Evolutionary conservation across 2,329 filamentous ascomycete genomes (phyloP), one percentile per base, ranked within the genome.

Genomic region (Uncinocarpus reesii): DNA sequence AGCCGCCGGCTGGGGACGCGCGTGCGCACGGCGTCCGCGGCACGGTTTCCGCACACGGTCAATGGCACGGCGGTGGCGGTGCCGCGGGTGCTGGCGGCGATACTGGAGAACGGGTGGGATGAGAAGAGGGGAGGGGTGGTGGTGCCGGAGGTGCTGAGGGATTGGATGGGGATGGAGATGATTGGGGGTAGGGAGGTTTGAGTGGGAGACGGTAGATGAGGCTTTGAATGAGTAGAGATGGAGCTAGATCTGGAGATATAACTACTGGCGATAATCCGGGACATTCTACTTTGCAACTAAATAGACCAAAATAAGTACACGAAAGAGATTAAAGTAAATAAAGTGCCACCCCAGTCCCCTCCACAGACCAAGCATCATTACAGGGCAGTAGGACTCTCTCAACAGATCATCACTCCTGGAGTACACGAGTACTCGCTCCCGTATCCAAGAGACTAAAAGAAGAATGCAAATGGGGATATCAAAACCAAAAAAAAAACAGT

Each of bases 51-150:
- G 11, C 87, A 86, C 70, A 98, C 92, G 0, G 75, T 94, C 31
- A 98, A 98, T 63, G 93, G 90, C 0, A 98, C 92, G 1, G 92
- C 90, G 0, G 72, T 96, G 58, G 92, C 92, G 0, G 83, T 96
- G 31, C 92, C 92, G 2, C 76, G 92, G 45, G 84, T 98, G 10
- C 63, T 98, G 51, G 89, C 92, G 20, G 89, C 88, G 4, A 74
- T 98, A 43, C 63, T 98, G 55, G 92, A 98, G 72, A 87, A 89
- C 59, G 84, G 87, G 1, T 98, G 89, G 85, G 78, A 92, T 59
- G 83, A 88, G 59, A 61, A 71, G 20, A 74, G 73, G 16, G 73
- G 72, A 58, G 77, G 75, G 1, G 85, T 96, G 6, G 70, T 72
- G 1, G 77, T 98, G 5, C 92, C 92, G 0, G 78, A 86, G 66